Base-by-base conservation (phyloP, 345 rosid species). In the Cardamine chenopodiifolia region DNA sequence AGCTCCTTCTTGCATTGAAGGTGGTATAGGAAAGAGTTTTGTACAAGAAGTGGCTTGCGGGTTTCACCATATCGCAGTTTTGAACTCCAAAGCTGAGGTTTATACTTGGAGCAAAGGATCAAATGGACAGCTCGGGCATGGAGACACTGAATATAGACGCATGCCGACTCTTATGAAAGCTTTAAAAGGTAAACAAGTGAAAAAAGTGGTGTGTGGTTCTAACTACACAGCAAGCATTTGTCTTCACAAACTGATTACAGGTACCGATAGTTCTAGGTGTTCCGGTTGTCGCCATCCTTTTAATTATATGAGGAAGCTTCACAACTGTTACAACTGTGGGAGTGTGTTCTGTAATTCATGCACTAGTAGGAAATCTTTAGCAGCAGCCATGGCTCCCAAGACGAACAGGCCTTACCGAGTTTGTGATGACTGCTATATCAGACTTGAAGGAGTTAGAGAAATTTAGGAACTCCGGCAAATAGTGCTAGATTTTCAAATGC, bases 41-140 rank as follows among this genome's bases (percentile, higher is more conserved):
- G 82, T 87, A 29, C 85, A 85, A 72, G 89, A 87, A 53, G 58
- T 87, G 66, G 84, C 86, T 47, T 87, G 91, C 26, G 91, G 91
- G 40, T 82, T 82, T 62, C 76, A 79, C 76, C 91, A 87, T 82
- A 78, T 87, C 12, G 91, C 85, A 2, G 88, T 78, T 73, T 71
- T 87, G 50, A 85, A 83, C 78, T 80, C 91, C 13, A 84, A 78
- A 76, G 79, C 85, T 20, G 89, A 87, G 71, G 91, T 87, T 35
- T 87, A 81, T 83, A 85, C 89, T 28, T 85, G 91, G 91, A 89
- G 91, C 5, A 84, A 75, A 73, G 92, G 92, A 66, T 75, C 83
- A 50, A 83, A 85, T 69, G 92, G 92, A 52, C 85, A 83, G 49
- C 76, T 87, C 13, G 92, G 92, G 40, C 92, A 85, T 42, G 89